Conservation (phyloP, 768 basidiomycete genomes). For the Suillus weaverae region DNA sequence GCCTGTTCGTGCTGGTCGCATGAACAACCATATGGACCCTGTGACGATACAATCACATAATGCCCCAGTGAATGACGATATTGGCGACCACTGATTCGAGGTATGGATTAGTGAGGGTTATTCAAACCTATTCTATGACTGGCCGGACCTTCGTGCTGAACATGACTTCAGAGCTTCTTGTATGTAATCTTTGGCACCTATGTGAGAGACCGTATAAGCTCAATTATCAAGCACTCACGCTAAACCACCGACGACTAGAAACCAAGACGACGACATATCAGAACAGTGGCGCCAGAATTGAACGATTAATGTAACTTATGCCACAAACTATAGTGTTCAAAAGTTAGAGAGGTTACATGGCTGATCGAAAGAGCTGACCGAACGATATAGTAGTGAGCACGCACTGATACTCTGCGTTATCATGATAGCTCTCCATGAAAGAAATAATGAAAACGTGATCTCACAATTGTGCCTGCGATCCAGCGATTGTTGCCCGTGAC, state of each 20-base stretch:
- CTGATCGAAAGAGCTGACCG: slow-evolving; percentile 15
- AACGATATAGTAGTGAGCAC: slow-evolving; percentile 6
- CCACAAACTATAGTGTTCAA: slow-evolving; percentile 12
- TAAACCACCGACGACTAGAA: slow-evolving; percentile 2
- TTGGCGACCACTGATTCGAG: slow-evolving; percentile 8
- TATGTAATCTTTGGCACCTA: slow-evolving; percentile 10
- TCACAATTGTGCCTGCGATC: slow-evolving; percentile 8
- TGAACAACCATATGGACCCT: slow-evolving; percentile 14
- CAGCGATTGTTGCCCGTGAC: slow-evolving; percentile 20
- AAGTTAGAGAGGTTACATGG: neutral
- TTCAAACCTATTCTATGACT: neutral
- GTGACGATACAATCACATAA: slow-evolving; percentile 23
- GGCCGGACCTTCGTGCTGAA: slow-evolving; percentile 9
- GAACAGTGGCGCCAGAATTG: neutral
- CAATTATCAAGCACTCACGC: neutral
- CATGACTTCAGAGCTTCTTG: slow-evolving; percentile 7
- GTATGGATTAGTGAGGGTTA: neutral
- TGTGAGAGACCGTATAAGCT: neutral
- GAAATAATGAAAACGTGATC: neutral
- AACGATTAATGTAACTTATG: slow-evolving; percentile 11
- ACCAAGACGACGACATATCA: neutral
- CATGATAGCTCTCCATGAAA: neutral
- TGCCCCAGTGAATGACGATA: slow-evolving; percentile 16
- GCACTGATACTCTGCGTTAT: slow-evolving; percentile 1
- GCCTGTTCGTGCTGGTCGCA: slow-evolving; percentile 14